These are phyloP conservation scores for Colletotrichum liaoningense DNA, from an alignment of 2,329 filamentous ascomycete species.

Conservation along the genomic window DNA sequence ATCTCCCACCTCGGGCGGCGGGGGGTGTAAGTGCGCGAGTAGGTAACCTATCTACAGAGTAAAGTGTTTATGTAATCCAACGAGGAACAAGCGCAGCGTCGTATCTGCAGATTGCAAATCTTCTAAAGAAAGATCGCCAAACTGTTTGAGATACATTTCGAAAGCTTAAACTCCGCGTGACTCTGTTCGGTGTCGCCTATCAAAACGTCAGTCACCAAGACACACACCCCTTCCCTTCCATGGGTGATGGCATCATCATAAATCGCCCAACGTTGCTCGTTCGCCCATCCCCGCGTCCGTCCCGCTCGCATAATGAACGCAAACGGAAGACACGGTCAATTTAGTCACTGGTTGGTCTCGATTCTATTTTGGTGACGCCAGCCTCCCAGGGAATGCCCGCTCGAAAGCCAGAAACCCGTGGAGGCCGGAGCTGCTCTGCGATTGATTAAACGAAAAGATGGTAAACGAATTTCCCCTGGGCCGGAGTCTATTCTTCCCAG, in stretches of 20 bases:
- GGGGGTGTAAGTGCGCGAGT: too few species aligned
- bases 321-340: background rate
- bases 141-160: slow-evolving; percentile 15
- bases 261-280: background rate
- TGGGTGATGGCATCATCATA: background rate
- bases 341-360: background rate
- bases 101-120: background rate
- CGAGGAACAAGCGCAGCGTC: background rate
- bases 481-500: background rate
- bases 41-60: too few species aligned
- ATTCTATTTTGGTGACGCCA: background rate
- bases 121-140: slow-evolving; percentile 2
- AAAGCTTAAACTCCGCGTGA: slow-evolving; percentile 3
- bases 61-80: background rate
- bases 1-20: too few species aligned
- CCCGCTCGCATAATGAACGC: slow-evolving; percentile 8
- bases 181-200: background rate
- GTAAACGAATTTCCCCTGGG: background rate
- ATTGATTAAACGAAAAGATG: background rate
- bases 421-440: background rate
- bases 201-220: background rate
- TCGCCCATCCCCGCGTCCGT: background rate
- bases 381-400: background rate
- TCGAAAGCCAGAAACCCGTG: background rate
- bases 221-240: too few species aligned